phyloP scores from a whole-genome alignment of 352 stramenopile genomes.

The Phytopythium ostracodes region DNA sequence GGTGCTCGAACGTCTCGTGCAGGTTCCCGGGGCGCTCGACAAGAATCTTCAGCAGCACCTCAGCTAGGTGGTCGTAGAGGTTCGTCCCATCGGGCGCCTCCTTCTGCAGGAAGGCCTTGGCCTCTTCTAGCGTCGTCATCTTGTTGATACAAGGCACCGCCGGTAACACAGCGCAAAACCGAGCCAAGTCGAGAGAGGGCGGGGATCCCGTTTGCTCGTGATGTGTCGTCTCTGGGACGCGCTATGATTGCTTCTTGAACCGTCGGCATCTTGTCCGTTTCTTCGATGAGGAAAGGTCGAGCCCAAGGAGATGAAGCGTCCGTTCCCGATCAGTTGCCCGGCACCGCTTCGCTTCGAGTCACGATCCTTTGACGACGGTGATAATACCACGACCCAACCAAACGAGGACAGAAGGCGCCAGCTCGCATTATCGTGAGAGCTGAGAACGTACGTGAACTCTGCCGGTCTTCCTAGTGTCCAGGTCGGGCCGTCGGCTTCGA shows the following conservation, averaged over 20 bases:
- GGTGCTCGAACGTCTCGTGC: constrained; percentile 81
- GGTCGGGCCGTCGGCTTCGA: not conserved
- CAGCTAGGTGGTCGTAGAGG: constrained; percentile 83
- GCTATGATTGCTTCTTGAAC: not conserved
- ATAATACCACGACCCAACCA: not conserved
- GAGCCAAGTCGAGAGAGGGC: not conserved
- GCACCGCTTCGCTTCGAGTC: not conserved
- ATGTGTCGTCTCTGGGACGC: not conserved
- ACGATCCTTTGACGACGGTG: not conserved
- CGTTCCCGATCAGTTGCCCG: not conserved
- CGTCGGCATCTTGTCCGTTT: constrained; percentile 4
- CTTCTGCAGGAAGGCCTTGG: constrained; percentile 88
- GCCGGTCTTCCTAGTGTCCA: not conserved
- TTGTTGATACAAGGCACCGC: not conserved
- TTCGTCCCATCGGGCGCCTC: constrained; percentile 68
- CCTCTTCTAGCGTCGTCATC: constrained; percentile 84
- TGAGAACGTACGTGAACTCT: not conserved
- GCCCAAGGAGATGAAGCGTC: not conserved
- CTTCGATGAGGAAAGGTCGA: not conserved
- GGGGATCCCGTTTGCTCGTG: not conserved
- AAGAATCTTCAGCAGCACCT: constrained; percentile 84
- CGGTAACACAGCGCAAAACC: not conserved
- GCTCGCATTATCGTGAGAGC: not conserved
- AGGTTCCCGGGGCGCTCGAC: constrained; percentile 84
- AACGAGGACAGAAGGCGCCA: not conserved